Evolutionary conservation across 2,329 filamentous ascomycete species (phyloP).

Genomic region (Pseudogymnoascus sp.): DNA sequence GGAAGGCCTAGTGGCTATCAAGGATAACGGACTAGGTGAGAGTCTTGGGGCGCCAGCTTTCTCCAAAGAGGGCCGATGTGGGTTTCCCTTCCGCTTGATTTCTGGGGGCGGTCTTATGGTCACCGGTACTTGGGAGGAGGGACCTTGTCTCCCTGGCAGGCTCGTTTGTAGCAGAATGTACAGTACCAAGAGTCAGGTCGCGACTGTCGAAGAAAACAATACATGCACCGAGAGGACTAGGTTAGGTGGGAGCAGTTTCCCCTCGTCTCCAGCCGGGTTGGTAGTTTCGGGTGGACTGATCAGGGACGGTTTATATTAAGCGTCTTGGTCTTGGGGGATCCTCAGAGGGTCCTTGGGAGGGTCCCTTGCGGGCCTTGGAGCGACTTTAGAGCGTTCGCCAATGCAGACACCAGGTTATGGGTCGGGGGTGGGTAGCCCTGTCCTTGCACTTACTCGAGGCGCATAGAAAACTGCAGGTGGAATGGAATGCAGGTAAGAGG

Average conservation of each 20-base stretch:
- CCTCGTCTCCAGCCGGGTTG: neutral
- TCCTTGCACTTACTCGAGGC: neutral
- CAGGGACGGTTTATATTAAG: neutral
- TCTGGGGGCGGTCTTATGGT: slow-evolving; percentile 2
- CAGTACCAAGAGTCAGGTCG: neutral
- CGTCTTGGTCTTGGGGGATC: neutral
- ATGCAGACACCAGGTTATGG: neutral
- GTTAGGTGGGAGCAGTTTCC: neutral
- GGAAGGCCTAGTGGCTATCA: slow-evolving; percentile 5
- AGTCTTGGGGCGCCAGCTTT: neutral
- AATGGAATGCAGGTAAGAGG: neutral
- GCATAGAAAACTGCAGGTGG: neutral
- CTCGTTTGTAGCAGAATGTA: slow-evolving; percentile 5
- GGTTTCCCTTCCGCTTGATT: neutral
- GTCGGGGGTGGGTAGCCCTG: neutral
- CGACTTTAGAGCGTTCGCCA: neutral
- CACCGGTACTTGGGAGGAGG: slow-evolving; percentile 5
- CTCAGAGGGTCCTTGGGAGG: neutral
- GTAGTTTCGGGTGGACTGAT: neutral
- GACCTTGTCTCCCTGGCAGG: neutral
- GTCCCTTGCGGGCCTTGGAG: neutral
- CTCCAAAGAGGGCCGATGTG: slow-evolving; percentile 3
- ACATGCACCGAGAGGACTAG: neutral
- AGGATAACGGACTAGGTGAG: slow-evolving; percentile 5
- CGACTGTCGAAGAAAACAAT: slow-evolving; percentile 2